Conservation (phyloP, 1,284 basidiomycete genomes). For the Tylopilus sp. region DNA sequence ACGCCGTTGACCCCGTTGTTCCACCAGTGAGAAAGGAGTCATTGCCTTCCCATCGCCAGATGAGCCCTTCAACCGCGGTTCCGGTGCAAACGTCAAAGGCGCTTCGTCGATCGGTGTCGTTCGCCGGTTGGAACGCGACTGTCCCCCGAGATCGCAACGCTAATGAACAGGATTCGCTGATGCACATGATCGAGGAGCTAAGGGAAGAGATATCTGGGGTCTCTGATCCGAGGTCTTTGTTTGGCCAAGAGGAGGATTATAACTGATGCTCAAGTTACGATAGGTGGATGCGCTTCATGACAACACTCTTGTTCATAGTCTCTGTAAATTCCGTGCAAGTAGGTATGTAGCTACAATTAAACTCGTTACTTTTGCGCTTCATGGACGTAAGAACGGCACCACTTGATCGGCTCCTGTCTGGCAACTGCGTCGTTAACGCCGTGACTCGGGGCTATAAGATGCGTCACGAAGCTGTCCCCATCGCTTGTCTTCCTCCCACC, state of each 20-base stretch:
- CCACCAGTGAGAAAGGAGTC: constrained; percentile 20
- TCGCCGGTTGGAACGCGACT: constrained; percentile 10
- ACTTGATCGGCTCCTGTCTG: constrained; percentile 1
- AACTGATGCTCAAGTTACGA: constrained; percentile 1
- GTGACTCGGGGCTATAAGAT: constrained; percentile 15
- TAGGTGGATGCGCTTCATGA: too few species aligned
- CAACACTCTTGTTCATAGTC: too few species aligned
- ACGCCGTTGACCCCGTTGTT: constrained; percentile 5
- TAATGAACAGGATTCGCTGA: constrained; percentile 7
- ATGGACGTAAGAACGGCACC: constrained; percentile 2
- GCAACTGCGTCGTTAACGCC: neutral
- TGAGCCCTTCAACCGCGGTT: neutral
- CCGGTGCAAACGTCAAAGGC: neutral
- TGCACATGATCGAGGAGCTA: constrained; percentile 19
- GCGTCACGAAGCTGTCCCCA: neutral
- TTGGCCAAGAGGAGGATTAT: constrained; percentile 14
- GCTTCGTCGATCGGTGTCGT: constrained; percentile 30
- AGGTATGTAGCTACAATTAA: neutral
- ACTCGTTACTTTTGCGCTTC: neutral
- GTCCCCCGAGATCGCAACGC: neutral
- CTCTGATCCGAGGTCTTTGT: constrained; percentile 20
- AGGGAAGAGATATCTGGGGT: constrained; percentile 16
- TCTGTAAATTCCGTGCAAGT: neutral
- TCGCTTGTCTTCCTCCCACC: constrained; percentile 11
- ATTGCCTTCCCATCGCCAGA: neutral